Evolutionary conservation across 108 stramenopile genomes (phyloP), one percentile per base, ranked within the genome.

Genomic region (Cyclotella baltica): DNA sequence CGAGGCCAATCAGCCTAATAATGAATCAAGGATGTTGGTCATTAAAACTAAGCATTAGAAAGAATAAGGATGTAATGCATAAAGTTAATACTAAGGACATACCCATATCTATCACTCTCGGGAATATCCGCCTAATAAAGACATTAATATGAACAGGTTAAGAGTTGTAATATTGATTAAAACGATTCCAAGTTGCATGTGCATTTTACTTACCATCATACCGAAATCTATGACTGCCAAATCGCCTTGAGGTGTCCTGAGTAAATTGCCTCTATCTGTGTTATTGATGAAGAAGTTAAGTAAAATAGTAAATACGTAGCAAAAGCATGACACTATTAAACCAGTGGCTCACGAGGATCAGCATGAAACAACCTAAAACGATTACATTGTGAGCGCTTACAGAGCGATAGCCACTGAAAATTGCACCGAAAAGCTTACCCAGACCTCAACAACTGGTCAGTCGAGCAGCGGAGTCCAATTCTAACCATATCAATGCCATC

Each of bases 171-270:
- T n/a, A n/a, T n/a, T n/a, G n/a, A n/a, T n/a, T 22, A 13, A 9
- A 55, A 25, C 5, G 30, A 9, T 57, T 0, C 9, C 22, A 20
- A 19, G 23, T 40, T 33, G 29, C 2, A 29, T n/a, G n/a, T n/a
- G n/a, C 16, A 40, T 2, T 62, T 40, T n/a, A 53, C 75, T 31
- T 67, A 76, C 93, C 97, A 98, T 96, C 95, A 96, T 98, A 10
- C 97, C 97, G 78, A 95, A 96, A 67, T 98, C 97, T 48, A 97
- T 87, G 62, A 94, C 90, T 23, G 90, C 94, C 10, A 97, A 78
- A 40, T 87, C 79, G 3, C 88, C 91, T 56, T 92, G 85, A 10
- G 83, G 72, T 23, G 93, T 92, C 57, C 79, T 89, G 16, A 96
- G 85, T 18, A 97, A 82, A 62, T 97, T 97, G 2, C 96, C 93